Evolutionary conservation across 1,139 yeast species (phyloP).

Genomic region (Geotrichum cucujoidarum): DNA sequence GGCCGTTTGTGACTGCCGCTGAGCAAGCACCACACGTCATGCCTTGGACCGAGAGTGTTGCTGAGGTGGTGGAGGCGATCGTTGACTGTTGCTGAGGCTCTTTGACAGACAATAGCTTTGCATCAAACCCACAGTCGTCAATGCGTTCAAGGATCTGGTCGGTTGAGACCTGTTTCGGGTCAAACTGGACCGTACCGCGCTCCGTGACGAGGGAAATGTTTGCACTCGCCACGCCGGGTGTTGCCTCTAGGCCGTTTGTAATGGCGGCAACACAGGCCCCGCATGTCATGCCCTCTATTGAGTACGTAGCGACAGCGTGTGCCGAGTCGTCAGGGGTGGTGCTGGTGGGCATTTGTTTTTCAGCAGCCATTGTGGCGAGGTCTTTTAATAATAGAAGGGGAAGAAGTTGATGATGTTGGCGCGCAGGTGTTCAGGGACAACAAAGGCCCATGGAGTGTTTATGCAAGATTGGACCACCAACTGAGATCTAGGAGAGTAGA

Average conservation of each 20-base stretch:
- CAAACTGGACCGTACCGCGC: conserved; percentile 56
- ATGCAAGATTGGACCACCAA: no score
- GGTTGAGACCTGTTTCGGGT: conserved; percentile 33
- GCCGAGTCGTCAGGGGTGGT: no score
- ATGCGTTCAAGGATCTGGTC: conserved; percentile 45
- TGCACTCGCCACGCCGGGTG: conserved; percentile 43
- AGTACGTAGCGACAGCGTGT: conserved; percentile 8
- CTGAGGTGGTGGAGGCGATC: neutral
- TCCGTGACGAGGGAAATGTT: conserved; percentile 60
- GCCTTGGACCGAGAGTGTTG: conserved; percentile 25
- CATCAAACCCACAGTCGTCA: conserved; percentile 76
- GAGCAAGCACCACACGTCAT: conserved; percentile 91
- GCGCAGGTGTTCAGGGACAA: no score
- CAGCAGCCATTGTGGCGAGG: no score
- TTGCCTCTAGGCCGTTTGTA: conserved; percentile 46
- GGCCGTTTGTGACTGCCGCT: conserved; percentile 53
- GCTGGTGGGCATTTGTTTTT: no score
- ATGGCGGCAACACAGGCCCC: conserved; percentile 72
- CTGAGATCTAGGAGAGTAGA: neutral
- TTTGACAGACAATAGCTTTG: conserved; percentile 32
- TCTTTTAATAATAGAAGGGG: no score
- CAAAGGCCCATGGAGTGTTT: no score
- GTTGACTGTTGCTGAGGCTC: neutral
- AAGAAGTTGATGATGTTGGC: no score
- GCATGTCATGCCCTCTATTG: conserved; percentile 60